Base-by-base conservation (phyloP, 2,329 filamentous ascomycete genomes). In the Diplodia seriata region DNA sequence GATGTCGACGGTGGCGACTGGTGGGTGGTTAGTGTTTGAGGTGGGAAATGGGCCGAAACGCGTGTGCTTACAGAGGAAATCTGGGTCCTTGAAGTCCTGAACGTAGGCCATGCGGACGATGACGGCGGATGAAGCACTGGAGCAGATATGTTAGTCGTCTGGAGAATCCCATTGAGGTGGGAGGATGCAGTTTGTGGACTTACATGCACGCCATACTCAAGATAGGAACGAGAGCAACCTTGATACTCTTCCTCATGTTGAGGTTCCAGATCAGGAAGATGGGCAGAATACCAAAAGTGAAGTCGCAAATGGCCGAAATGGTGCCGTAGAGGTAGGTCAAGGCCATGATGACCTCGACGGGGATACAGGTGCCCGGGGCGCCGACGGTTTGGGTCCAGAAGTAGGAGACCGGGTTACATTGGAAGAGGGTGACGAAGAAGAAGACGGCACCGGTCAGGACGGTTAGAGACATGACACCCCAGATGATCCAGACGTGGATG, bases 211-310 rank as follows among this genome's bases (percentile, higher is more conserved):
- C 85, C 75, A 86, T 81, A 47, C 82, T 79, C 2, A 87, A 73
- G 59, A 87, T 79, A 2, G 81, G 71, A 8, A 80, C 80, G 33
- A 87, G 78, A 18, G 81, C 76, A 6, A 81, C 62, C 71, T 85
- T 86, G 3, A 81, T 83, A 47, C 79, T 77, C 53, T 73, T 74
- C 55, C 81, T 81, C 76, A 87, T 83, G 68, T 83, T 80, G 40
- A 86, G 77, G 20, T 81, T 75, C 82, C 84, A 85, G 0, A 87
- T 76, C 40, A 87, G 80, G 15, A 81, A 80, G 6, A 85, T 78
- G 0, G 85, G 85, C 7, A 87, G 73, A 3, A 85, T 72, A 1
- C 82, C 84, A 12, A 86, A 78, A 0, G 79, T 79, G 75, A 84
- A 83, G 69, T 87, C 85, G 53, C 78, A 81, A 6, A 81, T 68